Evolutionary conservation across 2,329 filamentous ascomycete genomes (phyloP), one percentile per base, ranked within the genome.

Genomic region (Colletotrichum spinosum): DNA sequence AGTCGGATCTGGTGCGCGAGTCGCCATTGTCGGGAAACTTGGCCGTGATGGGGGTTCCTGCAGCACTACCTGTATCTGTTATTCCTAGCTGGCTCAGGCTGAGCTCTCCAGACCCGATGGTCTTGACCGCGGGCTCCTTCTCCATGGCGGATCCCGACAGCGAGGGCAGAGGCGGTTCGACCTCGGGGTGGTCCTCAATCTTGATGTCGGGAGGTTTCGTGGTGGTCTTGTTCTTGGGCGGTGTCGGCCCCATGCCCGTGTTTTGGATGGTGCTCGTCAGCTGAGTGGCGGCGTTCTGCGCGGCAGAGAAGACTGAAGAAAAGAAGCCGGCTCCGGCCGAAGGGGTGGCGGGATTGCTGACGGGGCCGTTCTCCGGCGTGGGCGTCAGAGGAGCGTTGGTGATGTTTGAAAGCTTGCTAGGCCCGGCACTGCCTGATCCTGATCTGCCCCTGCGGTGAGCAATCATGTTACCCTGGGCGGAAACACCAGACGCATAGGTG

Each of bases 71-170:
- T n/a, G 81, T 74, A 54, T 92, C 90, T 10, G 84, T 78, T 60
- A 98, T 92, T 39, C 95, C 95, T 46, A 98, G 83, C 73, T 97
- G 93, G 72, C 92, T 94, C 61, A 98, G 85, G 75, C 93, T 97
- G 52, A 99, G 82, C 73, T 97, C 92, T 6, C 96, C 96, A 72
- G 88, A 89, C 11, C 96, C 96, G 54, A 99, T 83, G 1, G 96
- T 98, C 73, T 95, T 93, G 2, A 97, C 87, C 1, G 96, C 94
- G 11, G 90, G 88, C 70, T 93, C 90, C 67, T 85, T 85, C 60
- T 83, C 83, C 76, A 80, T 82, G 60, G 70, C 77, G 55, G 74
- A 55, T 79, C 44, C 58, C 59, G 59, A 48, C 12, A 51, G 48
- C 37, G 54, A 66, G 34, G 46, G 56, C 13, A 63, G 58, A 15